These are phyloP conservation scores for Trametes cubensis DNA, from an alignment of 768 basidiomycete genomes.

Conservation along the genomic window DNA sequence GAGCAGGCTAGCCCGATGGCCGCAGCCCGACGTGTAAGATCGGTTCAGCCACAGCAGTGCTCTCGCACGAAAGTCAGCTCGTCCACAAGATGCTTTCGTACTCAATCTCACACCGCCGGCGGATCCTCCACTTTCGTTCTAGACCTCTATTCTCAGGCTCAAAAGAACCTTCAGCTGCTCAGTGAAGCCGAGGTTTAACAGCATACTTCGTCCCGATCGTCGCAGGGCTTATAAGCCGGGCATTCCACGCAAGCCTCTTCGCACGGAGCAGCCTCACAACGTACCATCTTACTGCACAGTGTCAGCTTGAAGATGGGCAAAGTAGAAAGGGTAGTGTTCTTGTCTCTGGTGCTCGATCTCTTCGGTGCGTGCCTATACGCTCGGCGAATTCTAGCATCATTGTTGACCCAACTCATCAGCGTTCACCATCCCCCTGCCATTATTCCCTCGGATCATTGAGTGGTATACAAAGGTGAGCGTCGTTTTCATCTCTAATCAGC, in stretches of 20 bases:
- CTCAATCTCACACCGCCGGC: slow-evolving; percentile 8
- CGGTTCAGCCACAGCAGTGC: slow-evolving; percentile 21
- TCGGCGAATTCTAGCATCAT: neutral
- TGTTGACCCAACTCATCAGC: slow-evolving; percentile 46
- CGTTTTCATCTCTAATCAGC: neutral
- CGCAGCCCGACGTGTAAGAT: slow-evolving; percentile 9
- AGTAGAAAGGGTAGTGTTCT: slow-evolving; percentile 83
- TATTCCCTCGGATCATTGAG: slow-evolving; percentile 96
- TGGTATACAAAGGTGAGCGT: slow-evolving; percentile 76
- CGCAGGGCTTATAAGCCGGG: slow-evolving; percentile 18
- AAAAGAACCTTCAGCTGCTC: slow-evolving; percentile 1
- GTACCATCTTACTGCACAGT: neutral
- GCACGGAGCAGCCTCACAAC: slow-evolving; percentile 7
- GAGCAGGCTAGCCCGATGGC: slow-evolving; percentile 7
- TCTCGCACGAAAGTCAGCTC: slow-evolving; percentile 17
- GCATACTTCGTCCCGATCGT: slow-evolving; percentile 2
- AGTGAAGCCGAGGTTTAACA: neutral
- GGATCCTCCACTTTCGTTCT: slow-evolving; percentile 1
- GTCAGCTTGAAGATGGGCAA: slow-evolving; percentile 48
- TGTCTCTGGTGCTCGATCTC: slow-evolving; percentile 89
- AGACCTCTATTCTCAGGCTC: slow-evolving; percentile 16
- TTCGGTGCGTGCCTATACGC: slow-evolving; percentile 51
- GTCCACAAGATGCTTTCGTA: slow-evolving; percentile 7
- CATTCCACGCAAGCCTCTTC: slow-evolving; percentile 1
- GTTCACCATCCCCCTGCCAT: slow-evolving; percentile 93